phyloP scores from a whole-genome alignment of 768 basidiomycete species.

The Omphalotus guepiniiformis region DNA sequence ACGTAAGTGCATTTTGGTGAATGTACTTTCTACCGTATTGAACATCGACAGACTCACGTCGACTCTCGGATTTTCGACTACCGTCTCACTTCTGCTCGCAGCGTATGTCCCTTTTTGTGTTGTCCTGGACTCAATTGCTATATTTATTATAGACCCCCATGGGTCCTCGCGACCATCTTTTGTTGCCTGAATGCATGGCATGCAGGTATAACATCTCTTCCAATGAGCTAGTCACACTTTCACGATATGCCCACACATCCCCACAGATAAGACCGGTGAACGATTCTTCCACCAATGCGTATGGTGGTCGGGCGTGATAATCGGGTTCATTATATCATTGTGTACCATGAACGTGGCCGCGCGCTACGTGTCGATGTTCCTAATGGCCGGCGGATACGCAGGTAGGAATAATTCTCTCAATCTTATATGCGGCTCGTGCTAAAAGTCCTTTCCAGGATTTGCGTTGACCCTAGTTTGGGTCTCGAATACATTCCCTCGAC shows the following conservation, averaged over 20 bases:
- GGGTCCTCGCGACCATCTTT: slow-evolving; percentile 50
- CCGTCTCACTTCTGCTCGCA: slow-evolving; percentile 52
- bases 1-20: slow-evolving; percentile 27
- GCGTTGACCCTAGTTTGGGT: slow-evolving; percentile 45
- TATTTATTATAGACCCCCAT: slow-evolving; percentile 50
- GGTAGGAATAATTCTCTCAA: slow-evolving; percentile 19
- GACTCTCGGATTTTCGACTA: slow-evolving; percentile 60
- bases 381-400: slow-evolving; percentile 56
- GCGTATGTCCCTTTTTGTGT: slow-evolving; percentile 38
- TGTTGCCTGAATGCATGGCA: slow-evolving; percentile 53
- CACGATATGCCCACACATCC: slow-evolving; percentile 11
- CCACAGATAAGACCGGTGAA: slow-evolving; percentile 60
- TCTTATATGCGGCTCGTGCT: background rate
- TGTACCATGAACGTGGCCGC: slow-evolving; percentile 48
- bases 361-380: slow-evolving; percentile 58
- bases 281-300: slow-evolving; percentile 56
- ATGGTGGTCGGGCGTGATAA: slow-evolving; percentile 58
- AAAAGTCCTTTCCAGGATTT: slow-evolving; percentile 27
- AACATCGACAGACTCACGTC: slow-evolving; percentile 41
- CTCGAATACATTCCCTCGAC: slow-evolving; percentile 39
- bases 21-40: background rate
- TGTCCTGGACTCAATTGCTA: slow-evolving; percentile 23
- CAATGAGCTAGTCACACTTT: background rate
- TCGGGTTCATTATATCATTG: slow-evolving; percentile 59
- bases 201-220: slow-evolving; percentile 28